Conservation (phyloP, 2,329 filamentous ascomycete genomes). For the Colletotrichum truncatum region DNA sequence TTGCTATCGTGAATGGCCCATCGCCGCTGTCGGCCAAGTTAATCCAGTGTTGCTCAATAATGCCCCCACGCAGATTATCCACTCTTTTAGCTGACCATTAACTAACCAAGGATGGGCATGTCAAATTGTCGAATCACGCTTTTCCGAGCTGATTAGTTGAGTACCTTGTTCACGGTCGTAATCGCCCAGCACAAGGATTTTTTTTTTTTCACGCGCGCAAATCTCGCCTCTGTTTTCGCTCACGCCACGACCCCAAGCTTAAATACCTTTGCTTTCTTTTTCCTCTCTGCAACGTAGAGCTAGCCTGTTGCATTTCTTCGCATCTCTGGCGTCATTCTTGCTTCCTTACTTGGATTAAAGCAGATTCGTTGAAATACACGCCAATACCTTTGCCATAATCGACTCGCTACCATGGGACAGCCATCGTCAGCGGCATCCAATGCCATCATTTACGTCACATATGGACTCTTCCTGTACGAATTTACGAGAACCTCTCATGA, state of each 20-base stretch:
- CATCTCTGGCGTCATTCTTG: neutral
- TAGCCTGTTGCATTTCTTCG: no score
- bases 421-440: constrained; percentile 82
- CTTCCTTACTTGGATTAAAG: neutral
- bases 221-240: constrained; percentile 10
- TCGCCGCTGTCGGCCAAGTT: neutral
- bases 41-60: constrained; percentile 4
- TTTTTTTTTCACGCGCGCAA: constrained; percentile 14
- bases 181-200: constrained; percentile 9
- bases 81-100: constrained; percentile 14
- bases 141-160: neutral
- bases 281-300: neutral
- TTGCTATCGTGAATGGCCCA: neutral
- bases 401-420: constrained; percentile 68
- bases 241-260: constrained; percentile 9
- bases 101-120: constrained; percentile 5
- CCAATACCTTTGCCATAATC: neutral
- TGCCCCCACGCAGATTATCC: constrained; percentile 12
- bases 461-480: constrained; percentile 78
- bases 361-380: no score
- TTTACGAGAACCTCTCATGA: neutral
- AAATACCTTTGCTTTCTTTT: neutral
- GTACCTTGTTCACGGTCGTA: neutral
- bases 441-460: constrained; percentile 84
- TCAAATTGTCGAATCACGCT: constrained; percentile 9